Evolutionary conservation across 306 rosid genomes (phyloP).

Genomic region (Vigna trinervia): DNA sequence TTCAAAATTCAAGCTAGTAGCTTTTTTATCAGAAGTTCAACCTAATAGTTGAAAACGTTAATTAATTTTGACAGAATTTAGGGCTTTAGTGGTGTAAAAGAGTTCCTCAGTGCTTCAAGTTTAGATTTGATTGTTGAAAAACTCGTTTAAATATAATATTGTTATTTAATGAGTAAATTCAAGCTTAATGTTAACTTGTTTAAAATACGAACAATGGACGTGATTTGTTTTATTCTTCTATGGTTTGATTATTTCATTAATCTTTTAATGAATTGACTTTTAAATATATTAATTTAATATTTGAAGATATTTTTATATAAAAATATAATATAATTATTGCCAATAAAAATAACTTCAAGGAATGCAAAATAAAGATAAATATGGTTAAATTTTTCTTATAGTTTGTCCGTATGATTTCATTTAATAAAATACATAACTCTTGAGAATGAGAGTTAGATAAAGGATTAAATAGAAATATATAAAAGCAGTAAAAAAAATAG

Average conservation of each 20-base stretch:
- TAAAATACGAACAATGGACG: neutral
- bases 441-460: neutral
- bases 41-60: neutral
- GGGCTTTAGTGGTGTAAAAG: neutral
- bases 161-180: neutral
- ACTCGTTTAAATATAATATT: neutral
- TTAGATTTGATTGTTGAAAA: neutral
- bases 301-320: neutral
- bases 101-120: neutral
- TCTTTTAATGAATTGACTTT: neutral
- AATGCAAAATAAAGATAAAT: neutral
- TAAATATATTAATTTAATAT: neutral
- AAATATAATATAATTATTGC: neutral
- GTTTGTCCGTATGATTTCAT: neutral
- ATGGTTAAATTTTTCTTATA: neutral
- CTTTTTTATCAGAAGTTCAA: neutral
- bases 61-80: too few relatives aligned
- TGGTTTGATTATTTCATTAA: neutral
- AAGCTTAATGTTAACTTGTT: neutral
- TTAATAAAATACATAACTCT: neutral
- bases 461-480: neutral
- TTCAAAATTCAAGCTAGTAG: neutral
- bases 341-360: neutral
- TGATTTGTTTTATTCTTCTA: neutral
- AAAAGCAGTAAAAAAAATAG: neutral